These are phyloP conservation scores for Luzula sylvatica DNA, from an alignment of 176 grass and related monocot genomes.

Conservation along the genomic window DNA sequence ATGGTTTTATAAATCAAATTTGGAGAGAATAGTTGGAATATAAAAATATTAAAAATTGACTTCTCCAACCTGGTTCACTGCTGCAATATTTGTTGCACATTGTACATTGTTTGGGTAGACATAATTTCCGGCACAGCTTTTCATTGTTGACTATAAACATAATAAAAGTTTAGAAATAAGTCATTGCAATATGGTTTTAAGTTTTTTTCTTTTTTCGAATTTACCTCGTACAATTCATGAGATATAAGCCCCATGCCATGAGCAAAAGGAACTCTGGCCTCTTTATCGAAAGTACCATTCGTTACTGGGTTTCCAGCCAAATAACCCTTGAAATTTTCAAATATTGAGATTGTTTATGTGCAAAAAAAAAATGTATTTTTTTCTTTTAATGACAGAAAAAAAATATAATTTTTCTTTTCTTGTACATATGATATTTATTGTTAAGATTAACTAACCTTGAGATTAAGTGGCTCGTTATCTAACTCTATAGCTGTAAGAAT, in stretches of 20 bases:
- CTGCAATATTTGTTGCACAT: constrained; percentile 31
- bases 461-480: constrained; percentile 24
- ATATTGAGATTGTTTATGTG: too few relatives aligned
- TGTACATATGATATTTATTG: too few relatives aligned
- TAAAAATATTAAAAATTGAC: too few relatives aligned
- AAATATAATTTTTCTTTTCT: not conserved
- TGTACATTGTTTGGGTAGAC: constrained; percentile 23
- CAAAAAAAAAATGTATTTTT: too few relatives aligned
- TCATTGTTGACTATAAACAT: constrained; percentile 28
- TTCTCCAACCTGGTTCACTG: constrained; percentile 29
- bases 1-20: too few relatives aligned
- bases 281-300: constrained; percentile 28
- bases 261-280: constrained; percentile 49
- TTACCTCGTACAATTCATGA: constrained; percentile 65
- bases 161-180: too few relatives aligned
- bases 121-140: constrained; percentile 39
- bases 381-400: too few relatives aligned
- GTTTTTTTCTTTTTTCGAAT: too few relatives aligned
- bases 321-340: constrained; percentile 45
- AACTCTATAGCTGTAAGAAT: constrained; percentile 16
- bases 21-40: too few relatives aligned
- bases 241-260: constrained; percentile 81
- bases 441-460: constrained; percentile 25
- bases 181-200: too few relatives aligned
- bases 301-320: constrained; percentile 50